Evolutionary conservation across 257 asterid species (phyloP), one percentile per base, ranked within the genome.

Genomic region (Verbascum thapsus): DNA sequence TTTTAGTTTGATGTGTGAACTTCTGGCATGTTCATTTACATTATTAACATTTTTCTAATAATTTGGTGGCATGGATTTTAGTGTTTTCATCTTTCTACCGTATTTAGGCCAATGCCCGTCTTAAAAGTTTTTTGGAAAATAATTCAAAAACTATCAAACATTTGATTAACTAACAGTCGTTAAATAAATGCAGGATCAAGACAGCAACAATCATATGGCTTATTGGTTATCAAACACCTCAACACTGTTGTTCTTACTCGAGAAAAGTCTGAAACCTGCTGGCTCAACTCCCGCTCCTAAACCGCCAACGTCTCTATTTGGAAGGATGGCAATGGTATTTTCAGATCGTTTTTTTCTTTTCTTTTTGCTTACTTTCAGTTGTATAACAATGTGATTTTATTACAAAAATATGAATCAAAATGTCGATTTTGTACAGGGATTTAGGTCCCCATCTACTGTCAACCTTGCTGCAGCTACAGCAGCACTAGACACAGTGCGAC

Each of bases 151-250:
- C 22, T 30, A 15, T 4, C 19, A 32, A 53, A 48, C 23, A 69
- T 48, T 34, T 60, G 37, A 69, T 45, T 20, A 70, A 54, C 26
- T 73, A 61, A 63, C 42, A 23, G 61, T 58, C 50, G 54, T 43
- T 45, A 53, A 61, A 16, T 58, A 52, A 72, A 70, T 77, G 74
- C 98, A 94, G 99, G 89, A 82, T 77, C 91, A 88, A 78, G 97
- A 90, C 40, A 86, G 87, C 80, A 84, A 87, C 34, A 83, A 87
- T 44, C 95, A 79, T 71, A 83, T 94, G 99, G 87, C 95, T 7
- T 94, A 94, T 79, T 94, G 99, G 99, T 69, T 94, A 53, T 90
- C 99, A 64, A 94, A 94, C 73, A 90, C 99, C 56, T 94, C 99
- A 8, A 84, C 95, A 0, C 72, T 94, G 71, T 76, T 94, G 61